Conservation (phyloP, 306 rosid species). For the Herpetospermum pedunculosum region DNA sequence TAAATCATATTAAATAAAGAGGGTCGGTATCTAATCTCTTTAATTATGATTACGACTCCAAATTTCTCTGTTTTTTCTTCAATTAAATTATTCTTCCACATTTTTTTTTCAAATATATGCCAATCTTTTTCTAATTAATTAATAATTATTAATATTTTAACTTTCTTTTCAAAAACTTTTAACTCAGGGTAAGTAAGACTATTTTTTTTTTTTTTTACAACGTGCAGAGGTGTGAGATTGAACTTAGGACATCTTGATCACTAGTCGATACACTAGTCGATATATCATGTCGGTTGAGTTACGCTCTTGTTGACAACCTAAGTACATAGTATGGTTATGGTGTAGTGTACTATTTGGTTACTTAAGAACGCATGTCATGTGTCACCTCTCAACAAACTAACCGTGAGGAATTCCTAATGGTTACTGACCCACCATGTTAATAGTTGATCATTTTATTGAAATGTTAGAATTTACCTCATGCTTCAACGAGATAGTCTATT, state of each 20-base stretch:
- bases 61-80: not conserved
- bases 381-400: too few relatives aligned
- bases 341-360: not conserved
- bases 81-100: not conserved
- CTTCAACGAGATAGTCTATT: not conserved
- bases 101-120: not conserved
- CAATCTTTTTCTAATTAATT: not conserved
- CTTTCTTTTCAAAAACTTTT: too few relatives aligned
- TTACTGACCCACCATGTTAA: not conserved
- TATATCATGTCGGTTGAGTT: too few relatives aligned
- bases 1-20: not conserved
- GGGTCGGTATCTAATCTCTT: constrained; percentile 6
- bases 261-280: too few relatives aligned
- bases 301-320: too few relatives aligned
- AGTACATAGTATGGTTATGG: too few relatives aligned
- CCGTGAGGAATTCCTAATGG: not conserved
- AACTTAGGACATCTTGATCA: too few relatives aligned
- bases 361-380: too few relatives aligned
- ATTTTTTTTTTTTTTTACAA: too few relatives aligned
- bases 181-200: too few relatives aligned
- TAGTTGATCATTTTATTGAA: too few relatives aligned
- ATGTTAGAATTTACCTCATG: not conserved
- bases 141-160: not conserved
- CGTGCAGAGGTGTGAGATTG: too few relatives aligned
- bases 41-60: not conserved